These are phyloP conservation scores for Cyanodermella asteris DNA, from an alignment of 2,329 filamentous ascomycete species.

Conservation along the genomic window DNA sequence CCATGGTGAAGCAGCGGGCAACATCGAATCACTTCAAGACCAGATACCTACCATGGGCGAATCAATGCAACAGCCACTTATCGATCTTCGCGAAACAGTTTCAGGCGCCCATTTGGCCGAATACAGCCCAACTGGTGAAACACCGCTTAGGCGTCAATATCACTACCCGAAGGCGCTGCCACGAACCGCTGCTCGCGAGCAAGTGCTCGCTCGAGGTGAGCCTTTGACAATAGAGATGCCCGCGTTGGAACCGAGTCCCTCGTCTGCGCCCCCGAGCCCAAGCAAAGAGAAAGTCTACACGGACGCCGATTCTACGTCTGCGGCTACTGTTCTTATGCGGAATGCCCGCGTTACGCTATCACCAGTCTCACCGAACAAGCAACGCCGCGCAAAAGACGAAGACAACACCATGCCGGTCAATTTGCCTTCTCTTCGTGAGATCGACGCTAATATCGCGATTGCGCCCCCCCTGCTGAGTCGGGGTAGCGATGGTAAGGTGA, in stretches of 20 bases:
- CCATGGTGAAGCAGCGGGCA: constrained; percentile 42
- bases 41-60: constrained; percentile 37
- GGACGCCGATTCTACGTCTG: constrained; percentile 23
- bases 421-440: constrained; percentile 11
- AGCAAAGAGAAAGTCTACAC: constrained; percentile 31
- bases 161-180: constrained; percentile 61
- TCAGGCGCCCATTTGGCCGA: constrained; percentile 44
- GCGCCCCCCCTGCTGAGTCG: constrained; percentile 15
- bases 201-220: constrained; percentile 28
- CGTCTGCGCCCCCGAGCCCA: constrained; percentile 14
- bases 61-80: constrained; percentile 45
- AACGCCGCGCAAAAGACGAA: constrained; percentile 2
- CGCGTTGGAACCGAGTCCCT: constrained; percentile 11
- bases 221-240: no score
- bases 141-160: constrained; percentile 63
- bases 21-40: constrained; percentile 35
- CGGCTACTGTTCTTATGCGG: no score
- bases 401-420: constrained; percentile 6
- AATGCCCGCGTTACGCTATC: constrained; percentile 11
- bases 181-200: constrained; percentile 43
- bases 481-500: constrained; percentile 11
- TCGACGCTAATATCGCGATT: constrained; percentile 12
- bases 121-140: constrained; percentile 67
- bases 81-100: constrained; percentile 49
- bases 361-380: constrained; percentile 9